Evolutionary conservation across 352 stramenopile species (phyloP), one percentile per base, ranked within the genome.

Genomic region (Pelagophyceae sp.): DNA sequence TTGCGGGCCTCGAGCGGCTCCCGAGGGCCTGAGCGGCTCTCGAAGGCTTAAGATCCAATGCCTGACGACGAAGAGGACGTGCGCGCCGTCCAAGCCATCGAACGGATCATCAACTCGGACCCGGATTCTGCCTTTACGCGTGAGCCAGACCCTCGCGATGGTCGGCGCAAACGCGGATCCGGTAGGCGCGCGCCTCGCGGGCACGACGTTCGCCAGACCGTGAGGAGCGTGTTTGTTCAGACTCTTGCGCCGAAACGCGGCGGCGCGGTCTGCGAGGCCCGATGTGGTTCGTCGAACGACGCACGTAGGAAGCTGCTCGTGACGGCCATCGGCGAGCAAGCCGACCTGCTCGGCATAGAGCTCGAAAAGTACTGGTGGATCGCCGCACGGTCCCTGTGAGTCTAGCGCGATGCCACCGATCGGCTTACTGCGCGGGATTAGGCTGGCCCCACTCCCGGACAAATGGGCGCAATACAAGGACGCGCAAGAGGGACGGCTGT

Each of bases 391-490:
- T 58, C 35, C 35, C 67, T 74, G 20, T 54, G 45, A 54, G 45
- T 54, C 45, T 11, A 11, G 11, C 45, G 45, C 45, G 45, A 54
- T 54, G 45, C 11, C 11, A 23, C 45, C 45, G 45, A 54, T 54
- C 11, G 23, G n/a, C n/a, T n/a, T n/a, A n/a, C n/a, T n/a, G n/a
- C n/a, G n/a, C n/a, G 11, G 45, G 11, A 54, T 23, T 11, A 54
- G 45, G 45, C 35, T 74, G 15, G 19, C 67, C 11, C 67, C 67
- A 19, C 38, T 74, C 5, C 67, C 67, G 5, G 67, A 74, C 1
- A 19, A 31, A 1, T 74, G 67, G 67, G 67, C 38, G 15, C 67
- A 74, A 37, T 74, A 74, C 67, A 74, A 74, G 67, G 67, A 74
- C 67, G 2, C 20, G 6, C 25, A 51, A 23, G 11, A 15, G 58